Base-by-base conservation (phyloP, 169 alveolate species). In the Cryptosporidium viatorum region DNA sequence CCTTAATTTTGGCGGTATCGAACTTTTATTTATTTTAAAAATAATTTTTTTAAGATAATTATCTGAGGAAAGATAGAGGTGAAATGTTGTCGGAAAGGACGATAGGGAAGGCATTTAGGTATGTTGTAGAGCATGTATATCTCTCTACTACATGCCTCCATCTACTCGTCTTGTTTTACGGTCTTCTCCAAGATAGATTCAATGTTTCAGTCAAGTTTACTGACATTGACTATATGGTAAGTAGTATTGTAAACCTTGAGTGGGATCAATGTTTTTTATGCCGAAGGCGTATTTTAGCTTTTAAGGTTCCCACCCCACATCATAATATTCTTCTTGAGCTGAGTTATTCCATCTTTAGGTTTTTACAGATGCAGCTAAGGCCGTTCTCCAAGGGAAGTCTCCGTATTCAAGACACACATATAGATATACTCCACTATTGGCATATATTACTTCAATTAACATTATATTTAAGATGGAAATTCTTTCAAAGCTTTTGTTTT, bases 371-470 rank as follows among this genome's bases (percentile, higher is more conserved):
- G 99, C 99, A 39, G 99, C 99, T 23, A 91, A 92, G 37, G 95
- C 95, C 91, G 97, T 98, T 16, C 86, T 94, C 21, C 91, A 94
- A 43, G 98, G 99, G 31, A 95, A 95, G 51, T 97, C 99, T 14
- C 99, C 99, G 12, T 98, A 96, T 92, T 94, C 93, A 50, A 94
- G 99, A 69, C 98, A 97, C 74, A 98, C 99, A 4, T 98, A 98
- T 92, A 93, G 99, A 84, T 98, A 98, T 93, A 97, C 99, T 12
- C 99, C 99, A 0, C 60, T 98, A 45, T 86, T 98, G 91, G 96
- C 97, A 1, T 94, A 92, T 45, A 55, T 96, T 23, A 18, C 89
- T 18, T 80, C 80, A 26, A 80, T 59, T 14, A 80, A 80, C 35
- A 91, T 95, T 85, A 84, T 94, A 21, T 96, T 96, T 16, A 95